These are phyloP conservation scores for Peniophora sp. DNA, from an alignment of 1,284 basidiomycete genomes.

Conservation along the genomic window DNA sequence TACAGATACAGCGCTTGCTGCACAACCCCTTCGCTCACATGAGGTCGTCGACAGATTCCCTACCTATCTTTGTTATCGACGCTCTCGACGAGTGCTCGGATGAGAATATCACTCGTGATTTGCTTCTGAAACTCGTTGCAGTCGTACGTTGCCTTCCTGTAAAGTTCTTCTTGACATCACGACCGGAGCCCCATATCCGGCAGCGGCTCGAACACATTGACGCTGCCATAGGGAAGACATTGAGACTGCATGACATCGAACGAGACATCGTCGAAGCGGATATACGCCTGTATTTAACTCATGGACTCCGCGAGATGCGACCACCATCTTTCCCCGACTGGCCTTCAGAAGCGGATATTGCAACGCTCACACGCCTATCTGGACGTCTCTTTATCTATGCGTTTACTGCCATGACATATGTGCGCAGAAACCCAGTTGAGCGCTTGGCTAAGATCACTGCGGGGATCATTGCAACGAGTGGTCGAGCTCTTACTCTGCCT, in stretches of 20 bases:
- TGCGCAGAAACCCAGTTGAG: no score
- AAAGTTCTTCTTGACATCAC: not conserved
- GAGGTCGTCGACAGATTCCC: not conserved
- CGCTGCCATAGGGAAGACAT: not conserved
- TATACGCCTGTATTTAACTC: not conserved
- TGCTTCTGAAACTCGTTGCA: not conserved
- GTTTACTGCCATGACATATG: no score
- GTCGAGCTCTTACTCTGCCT: no score
- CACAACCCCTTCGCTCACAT: not conserved
- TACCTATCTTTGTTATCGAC: not conserved
- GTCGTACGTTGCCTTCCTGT: not conserved
- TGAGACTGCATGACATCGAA: not conserved
- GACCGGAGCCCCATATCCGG: conserved; percentile 2
- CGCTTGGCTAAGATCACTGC: no score
- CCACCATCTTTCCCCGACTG: no score
- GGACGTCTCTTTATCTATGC: no score
- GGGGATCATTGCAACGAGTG: no score
- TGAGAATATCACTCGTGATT: not conserved
- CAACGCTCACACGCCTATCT: no score
- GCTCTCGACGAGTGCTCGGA: not conserved
- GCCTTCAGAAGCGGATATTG: no score
- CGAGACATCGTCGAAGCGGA: not conserved
- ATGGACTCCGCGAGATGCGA: no score
- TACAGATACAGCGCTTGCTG: not conserved
- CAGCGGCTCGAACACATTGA: not conserved